Evolutionary conservation across 1,139 yeast species (phyloP).

Genomic region (Kluyveromyces marxianus): DNA sequence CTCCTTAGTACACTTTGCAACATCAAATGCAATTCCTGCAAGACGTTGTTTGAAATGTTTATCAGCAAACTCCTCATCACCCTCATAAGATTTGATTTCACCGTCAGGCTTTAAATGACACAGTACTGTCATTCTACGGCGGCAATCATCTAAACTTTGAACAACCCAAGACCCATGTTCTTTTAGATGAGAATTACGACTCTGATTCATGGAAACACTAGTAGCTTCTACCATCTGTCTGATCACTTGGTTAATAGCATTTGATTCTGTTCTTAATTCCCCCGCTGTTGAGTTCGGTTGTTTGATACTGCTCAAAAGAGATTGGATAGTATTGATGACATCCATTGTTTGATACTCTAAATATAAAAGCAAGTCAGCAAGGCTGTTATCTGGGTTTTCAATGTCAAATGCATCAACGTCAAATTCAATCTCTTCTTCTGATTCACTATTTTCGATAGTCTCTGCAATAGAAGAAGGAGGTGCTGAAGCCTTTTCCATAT

Average conservation of each 20-base stretch:
- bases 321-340: slow-evolving; percentile 84
- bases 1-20: slow-evolving; percentile 93
- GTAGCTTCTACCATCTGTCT: slow-evolving; percentile 89
- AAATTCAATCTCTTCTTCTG: slow-evolving; percentile 33
- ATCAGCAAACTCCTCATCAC: slow-evolving; percentile 68
- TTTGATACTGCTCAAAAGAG: slow-evolving; percentile 66
- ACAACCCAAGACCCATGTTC: slow-evolving; percentile 92
- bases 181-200: slow-evolving; percentile 68
- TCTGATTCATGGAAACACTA: slow-evolving; percentile 79
- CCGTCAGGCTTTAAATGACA: slow-evolving; percentile 41
- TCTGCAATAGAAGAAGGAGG: not conserved
- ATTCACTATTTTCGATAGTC: not conserved
- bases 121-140: slow-evolving; percentile 64
- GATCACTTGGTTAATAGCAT: slow-evolving; percentile 68
- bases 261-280: slow-evolving; percentile 62
- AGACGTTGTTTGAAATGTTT: slow-evolving; percentile 79
- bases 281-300: slow-evolving; percentile 73
- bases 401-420: slow-evolving; percentile 71
- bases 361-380: slow-evolving; percentile 75
- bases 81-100: slow-evolving; percentile 34
- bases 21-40: slow-evolving; percentile 93
- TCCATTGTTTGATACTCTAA: slow-evolving; percentile 91
- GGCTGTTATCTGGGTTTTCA: slow-evolving; percentile 80
- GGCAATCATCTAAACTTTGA: slow-evolving; percentile 76
- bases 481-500: not conserved